A percentile compares a stretch with the other conserved stretches of the same genome.
Conservation (phyloP, 371 early-diverging fungal species). For the Circinella umbellata region DNA sequence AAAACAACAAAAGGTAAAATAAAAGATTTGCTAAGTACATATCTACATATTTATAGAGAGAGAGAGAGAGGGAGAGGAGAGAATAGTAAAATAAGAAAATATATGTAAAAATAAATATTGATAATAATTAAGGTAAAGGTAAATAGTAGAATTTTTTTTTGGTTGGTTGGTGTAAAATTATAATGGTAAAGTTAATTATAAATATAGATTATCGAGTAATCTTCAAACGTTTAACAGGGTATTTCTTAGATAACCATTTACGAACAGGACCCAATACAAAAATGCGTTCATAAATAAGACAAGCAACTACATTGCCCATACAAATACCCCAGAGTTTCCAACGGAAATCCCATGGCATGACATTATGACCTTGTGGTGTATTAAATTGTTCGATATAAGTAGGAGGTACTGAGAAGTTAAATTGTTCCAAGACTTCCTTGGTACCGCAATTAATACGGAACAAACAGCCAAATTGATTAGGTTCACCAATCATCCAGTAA, state of each 20-base stretch:
- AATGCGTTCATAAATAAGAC: constrained; percentile 47
- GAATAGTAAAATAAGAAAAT: background rate
- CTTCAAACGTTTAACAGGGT: constrained; percentile 35
- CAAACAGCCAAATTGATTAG: constrained; percentile 72
- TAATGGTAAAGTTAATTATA: too few species aligned
- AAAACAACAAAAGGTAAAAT: background rate
- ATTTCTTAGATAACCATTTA: constrained; percentile 33
- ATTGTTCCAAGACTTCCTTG: constrained; percentile 38
- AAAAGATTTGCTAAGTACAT: background rate
- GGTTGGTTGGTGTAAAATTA: too few species aligned
- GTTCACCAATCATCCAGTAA: constrained; percentile 63
- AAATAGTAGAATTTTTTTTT: too few species aligned
- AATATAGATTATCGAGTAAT: constrained; percentile 26
- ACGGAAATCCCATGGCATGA: constrained; percentile 70
- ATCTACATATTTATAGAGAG: background rate
- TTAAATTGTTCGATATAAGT: constrained; percentile 64
- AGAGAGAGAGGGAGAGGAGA: background rate
- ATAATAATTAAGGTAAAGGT: background rate
- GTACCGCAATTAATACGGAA: constrained; percentile 84
- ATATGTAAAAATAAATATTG: background rate
- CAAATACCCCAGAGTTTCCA: constrained; percentile 64
- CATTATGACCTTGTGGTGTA: constrained; percentile 67
- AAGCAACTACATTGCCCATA: constrained; percentile 40
- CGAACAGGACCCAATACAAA: constrained; percentile 58
- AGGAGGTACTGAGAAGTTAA: constrained; percentile 56